These are phyloP conservation scores for Silene latifolia DNA, from an alignment of 148 eudicot species.

Conservation along the genomic window DNA sequence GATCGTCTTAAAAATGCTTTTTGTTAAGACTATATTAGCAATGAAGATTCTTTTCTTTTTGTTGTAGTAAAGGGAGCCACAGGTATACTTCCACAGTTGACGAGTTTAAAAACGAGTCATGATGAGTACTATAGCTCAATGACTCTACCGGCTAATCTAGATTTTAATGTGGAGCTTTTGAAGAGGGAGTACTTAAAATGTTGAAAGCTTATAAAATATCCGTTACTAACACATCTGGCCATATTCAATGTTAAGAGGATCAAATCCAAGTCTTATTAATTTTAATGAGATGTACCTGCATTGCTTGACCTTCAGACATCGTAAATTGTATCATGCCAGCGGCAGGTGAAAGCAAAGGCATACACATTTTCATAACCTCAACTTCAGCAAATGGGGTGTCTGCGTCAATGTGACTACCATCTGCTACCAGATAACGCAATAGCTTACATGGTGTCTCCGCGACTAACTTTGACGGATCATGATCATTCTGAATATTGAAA, in stretches of 20 bases:
- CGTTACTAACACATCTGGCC: too few relatives aligned
- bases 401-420: slow-evolving; percentile 92
- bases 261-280: not conserved
- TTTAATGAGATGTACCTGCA: slow-evolving; percentile 64
- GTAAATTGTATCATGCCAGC: slow-evolving; percentile 74
- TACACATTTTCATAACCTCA: slow-evolving; percentile 99
- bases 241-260: not conserved
- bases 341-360: slow-evolving; percentile 99
- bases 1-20: not conserved
- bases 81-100: too few relatives aligned
- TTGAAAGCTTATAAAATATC: slow-evolving; percentile 5
- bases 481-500: slow-evolving; percentile 65
- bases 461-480: slow-evolving; percentile 94
- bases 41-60: too few relatives aligned
- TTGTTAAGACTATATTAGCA: too few relatives aligned
- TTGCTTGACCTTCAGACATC: slow-evolving; percentile 99
- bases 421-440: slow-evolving; percentile 70
- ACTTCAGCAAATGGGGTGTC: slow-evolving; percentile 98
- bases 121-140: not conserved
- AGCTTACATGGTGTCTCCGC: slow-evolving; percentile 99
- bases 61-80: too few relatives aligned
- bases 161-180: not conserved
- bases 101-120: not conserved
- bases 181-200: too few relatives aligned
- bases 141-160: not conserved